A percentile compares a stretch with the other conserved stretches of the same genome.
These are phyloP conservation scores for Hemisphaericaspora subhashii DNA, from an alignment of 1,139 yeast genomes.

Conservation along the genomic window DNA sequence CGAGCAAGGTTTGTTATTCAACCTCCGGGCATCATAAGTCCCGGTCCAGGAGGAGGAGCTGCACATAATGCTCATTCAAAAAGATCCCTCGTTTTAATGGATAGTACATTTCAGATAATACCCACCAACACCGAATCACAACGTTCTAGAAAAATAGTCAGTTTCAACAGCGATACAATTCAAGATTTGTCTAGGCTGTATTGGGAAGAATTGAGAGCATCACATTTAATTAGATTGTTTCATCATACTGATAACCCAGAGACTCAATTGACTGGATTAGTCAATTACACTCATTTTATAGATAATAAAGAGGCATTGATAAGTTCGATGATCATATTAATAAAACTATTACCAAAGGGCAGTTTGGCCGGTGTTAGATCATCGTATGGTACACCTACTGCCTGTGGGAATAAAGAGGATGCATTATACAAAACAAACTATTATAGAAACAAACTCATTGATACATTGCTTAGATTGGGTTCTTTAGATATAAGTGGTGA, in stretches of 20 bases:
- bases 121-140: constrained; percentile 19
- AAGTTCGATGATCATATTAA: constrained; percentile 20
- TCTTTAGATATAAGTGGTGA: constrained; percentile 21
- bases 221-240: constrained; percentile 34
- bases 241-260: constrained; percentile 36
- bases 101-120: constrained; percentile 29
- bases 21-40: no score
- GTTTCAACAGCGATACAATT: constrained; percentile 21
- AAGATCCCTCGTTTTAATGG: constrained; percentile 24
- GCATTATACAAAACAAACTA: constrained; percentile 24
- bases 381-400: constrained; percentile 29
- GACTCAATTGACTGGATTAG: constrained; percentile 35
- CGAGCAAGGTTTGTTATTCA: constrained; percentile 36
- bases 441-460: constrained; percentile 37
- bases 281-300: constrained; percentile 26
- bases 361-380: constrained; percentile 27
- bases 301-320: constrained; percentile 18
- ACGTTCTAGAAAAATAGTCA: constrained; percentile 17
- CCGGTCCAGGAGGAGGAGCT: no score
- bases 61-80: constrained; percentile 12
- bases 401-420: constrained; percentile 30
- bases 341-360: constrained; percentile 29
- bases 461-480: constrained; percentile 28
- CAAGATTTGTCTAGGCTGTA: constrained; percentile 19
- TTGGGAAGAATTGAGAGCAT: constrained; percentile 42